phyloP scores from a whole-genome alignment of 2,329 filamentous ascomycete genomes.

The Fonsecaea pedrosoi region DNA sequence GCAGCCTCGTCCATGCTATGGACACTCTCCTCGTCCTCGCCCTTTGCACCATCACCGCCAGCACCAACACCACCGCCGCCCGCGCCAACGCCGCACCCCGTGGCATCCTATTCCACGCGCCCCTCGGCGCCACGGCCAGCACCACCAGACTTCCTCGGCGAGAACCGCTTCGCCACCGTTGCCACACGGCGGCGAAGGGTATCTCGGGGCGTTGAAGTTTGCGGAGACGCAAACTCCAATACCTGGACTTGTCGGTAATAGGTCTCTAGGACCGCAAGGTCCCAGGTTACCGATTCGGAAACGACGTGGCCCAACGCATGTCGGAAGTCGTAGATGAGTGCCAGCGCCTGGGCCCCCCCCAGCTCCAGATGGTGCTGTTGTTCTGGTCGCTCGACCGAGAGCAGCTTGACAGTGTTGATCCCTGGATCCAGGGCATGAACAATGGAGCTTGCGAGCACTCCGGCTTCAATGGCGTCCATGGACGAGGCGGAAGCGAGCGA shows the following conservation, averaged over 20 bases:
- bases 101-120: conserved; percentile 7
- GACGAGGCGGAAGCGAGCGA: conserved; percentile 3
- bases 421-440: conserved; percentile 26
- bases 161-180: conserved; percentile 23
- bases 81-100: conserved; percentile 6
- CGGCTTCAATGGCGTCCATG: conserved; percentile 5
- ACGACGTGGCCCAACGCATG: conserved; percentile 16
- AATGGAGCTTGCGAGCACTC: conserved; percentile 10
- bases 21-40: conserved; percentile 17
- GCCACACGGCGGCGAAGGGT: conserved; percentile 11
- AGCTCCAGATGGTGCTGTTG: background rate
- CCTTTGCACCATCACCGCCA: background rate
- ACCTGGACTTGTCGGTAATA: conserved; percentile 12
- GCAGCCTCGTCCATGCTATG: conserved; percentile 22
- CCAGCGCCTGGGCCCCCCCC: conserved; percentile 20
- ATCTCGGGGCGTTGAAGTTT: background rate
- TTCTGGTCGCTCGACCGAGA: conserved; percentile 5
- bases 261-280: conserved; percentile 23
- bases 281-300: conserved; percentile 5
- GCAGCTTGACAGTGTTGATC: conserved; percentile 10
- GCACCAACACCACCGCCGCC: background rate
- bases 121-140: background rate
- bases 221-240: background rate
- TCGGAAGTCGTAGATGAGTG: conserved; percentile 24
- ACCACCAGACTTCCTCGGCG: conserved; percentile 16